A percentile compares a stretch with the other conserved stretches of the same genome.
phyloP scores from a whole-genome alignment of 345 rosid species.

The Iberis pinnata region DNA sequence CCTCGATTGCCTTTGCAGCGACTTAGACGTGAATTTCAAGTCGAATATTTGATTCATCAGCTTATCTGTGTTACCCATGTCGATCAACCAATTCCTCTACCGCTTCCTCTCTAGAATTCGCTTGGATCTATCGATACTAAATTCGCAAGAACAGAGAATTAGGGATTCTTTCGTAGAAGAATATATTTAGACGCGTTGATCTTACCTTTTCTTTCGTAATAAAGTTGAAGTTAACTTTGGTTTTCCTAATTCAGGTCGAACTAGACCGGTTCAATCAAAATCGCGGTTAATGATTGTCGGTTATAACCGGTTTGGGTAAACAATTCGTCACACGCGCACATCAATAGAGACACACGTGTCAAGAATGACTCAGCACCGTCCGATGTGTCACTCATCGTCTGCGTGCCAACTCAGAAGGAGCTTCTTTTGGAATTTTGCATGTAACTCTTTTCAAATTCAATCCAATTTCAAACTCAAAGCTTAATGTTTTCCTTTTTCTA shows the following conservation, averaged over 20 bases:
- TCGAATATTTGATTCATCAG: conserved; percentile 93
- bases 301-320: conserved; percentile 11
- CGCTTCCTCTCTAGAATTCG: not conserved
- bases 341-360: conserved; percentile 19
- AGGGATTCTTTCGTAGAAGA: conserved; percentile 21
- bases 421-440: conserved; percentile 22
- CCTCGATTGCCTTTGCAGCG: conserved; percentile 78
- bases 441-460: conserved; percentile 12
- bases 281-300: conserved; percentile 1
- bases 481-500: conserved; percentile 19
- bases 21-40: conserved; percentile 81
- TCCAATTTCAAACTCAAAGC: conserved; percentile 14
- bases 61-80: conserved; percentile 91
- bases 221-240: no score
- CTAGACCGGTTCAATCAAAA: conserved; percentile 8
- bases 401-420: conserved; percentile 25
- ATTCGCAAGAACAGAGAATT: no score
- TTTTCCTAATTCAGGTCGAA: conserved; percentile 3
- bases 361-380: conserved; percentile 25
- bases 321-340: conserved; percentile 6
- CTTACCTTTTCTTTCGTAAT: conserved; percentile 3
- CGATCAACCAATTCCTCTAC: not conserved
- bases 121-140: no score
- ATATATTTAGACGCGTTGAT: conserved; percentile 24
- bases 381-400: conserved; percentile 27